Evolutionary conservation across 2,329 filamentous ascomycete genomes (phyloP), one percentile per base, ranked within the genome.

Genomic region (Gnomoniopsis sp.): DNA sequence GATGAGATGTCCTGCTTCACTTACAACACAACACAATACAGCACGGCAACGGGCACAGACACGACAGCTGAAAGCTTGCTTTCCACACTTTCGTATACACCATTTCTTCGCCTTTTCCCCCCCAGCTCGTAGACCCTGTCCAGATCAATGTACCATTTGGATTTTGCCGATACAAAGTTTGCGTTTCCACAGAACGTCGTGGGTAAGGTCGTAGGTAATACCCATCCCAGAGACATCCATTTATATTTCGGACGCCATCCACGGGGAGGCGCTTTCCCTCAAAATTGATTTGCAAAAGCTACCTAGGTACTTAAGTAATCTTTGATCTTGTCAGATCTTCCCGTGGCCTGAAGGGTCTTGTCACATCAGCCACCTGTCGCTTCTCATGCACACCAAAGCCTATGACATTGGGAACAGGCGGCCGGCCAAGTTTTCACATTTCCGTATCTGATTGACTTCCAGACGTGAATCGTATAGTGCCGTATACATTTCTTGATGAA

Each of bases 1-100:
- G 47, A 52, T 56, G 33, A 56, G 6, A 36, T 56, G 53, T 56
- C 49, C 56, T 50, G 57, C 53, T 43, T 59, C 57, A 50, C 47
- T 41, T 48, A 36, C 41, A 41, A 38, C 34, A 38, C 34, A 47
- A 44, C 33, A 48, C 30, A 33, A 49, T 15, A 8, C 1, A 34
- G 30, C 33, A 12, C 48, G 23, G 48, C 11, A 30, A 30, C 48
- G 48, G 48, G 21, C 10, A 10, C 15, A 36, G 48, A 38, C 48
- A 26, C 3, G n/a, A 22, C 3, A 46, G 43, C 38, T 47, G 51
- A 47, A 33, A 19, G 34, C 23, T 19, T 43, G 4, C 38, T 19
- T 11, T 19, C 19, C 10, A 11, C 10, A 15, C 21, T 48, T 17
- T 23, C 46, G 19, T 48, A 26, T 22, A 48, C 23, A 17, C n/a